Evolutionary conservation across 805 yeast species (phyloP), one percentile per base, ranked within the genome.

Genomic region (Ogataea wickerhamii): DNA sequence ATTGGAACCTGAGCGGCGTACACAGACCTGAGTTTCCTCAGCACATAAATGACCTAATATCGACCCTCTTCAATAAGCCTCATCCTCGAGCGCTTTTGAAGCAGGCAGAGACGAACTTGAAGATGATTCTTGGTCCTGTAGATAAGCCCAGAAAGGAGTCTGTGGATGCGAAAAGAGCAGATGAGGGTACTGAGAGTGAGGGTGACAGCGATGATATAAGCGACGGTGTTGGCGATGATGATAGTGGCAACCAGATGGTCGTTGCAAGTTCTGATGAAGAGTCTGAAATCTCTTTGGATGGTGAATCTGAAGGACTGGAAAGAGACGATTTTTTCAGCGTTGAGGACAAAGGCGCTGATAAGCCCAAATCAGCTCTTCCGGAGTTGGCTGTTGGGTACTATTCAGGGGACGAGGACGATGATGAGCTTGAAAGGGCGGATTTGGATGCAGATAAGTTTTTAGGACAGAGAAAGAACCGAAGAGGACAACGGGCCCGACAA

Each of bases 401-500:
- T 43, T 87, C 96, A 4, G 94, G 87, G 4, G 96, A 84, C 2
- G 68, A 61, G 32, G 80, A 86, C 1, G 94, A 85, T 24, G 78
- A 72, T 12, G 71, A 68, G 23, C 38, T 46, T 8, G 44, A 34
- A 6, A 71, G 69, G 12, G 55, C 56, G 3, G 66, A 66, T 38
- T 61, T 70, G 52, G 80, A 75, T 51, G 58, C 66, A 32, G 73
- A 78, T 40, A 70, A 67, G 32, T 64, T 71, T 3, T 78, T 80
- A 1, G 55, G 74, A 20, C 64, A 61, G 44, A 74, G 91, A 46
- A 87, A 88, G 52, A 93, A 93, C 61, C 74, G 98, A 65, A 78
- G 97, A 61, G 98, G 98, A 18, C 98, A 93, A 67, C 73, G 98
- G 43, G 98, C 97, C 1, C 80, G 98, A 66, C 93, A 91, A 60